These are phyloP conservation scores for Chloropicon primus DNA, from an alignment of 139 green algal genomes.

Conservation along the genomic window DNA sequence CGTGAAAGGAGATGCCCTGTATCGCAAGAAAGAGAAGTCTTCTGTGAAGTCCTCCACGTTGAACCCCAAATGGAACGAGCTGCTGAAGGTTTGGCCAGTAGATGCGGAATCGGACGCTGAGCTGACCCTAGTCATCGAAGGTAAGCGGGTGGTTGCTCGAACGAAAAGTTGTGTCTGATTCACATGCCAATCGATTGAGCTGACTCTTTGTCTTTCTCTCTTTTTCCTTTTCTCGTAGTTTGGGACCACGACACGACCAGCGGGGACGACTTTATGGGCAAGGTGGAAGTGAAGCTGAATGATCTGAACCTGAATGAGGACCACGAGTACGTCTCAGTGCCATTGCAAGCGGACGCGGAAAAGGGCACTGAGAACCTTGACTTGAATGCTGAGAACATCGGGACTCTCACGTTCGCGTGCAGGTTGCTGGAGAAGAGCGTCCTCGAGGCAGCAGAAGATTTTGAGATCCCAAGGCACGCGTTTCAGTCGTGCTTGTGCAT, in stretches of 20 bases:
- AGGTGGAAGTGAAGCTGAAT: background rate
- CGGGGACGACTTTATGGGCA: background rate
- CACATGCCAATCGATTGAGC: too few species aligned
- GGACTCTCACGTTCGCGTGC: background rate
- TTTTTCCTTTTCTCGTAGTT: too few species aligned
- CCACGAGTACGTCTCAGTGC: background rate
- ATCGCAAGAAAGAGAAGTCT: background rate
- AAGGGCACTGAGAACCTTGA: background rate
- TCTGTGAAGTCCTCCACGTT: background rate
- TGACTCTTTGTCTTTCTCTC: too few species aligned
- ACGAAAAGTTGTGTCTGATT: too few species aligned
- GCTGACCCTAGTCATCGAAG: background rate
- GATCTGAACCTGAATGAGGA: background rate
- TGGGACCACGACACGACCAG: background rate
- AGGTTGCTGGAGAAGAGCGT: slow-evolving; percentile 11
- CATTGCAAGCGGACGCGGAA: background rate
- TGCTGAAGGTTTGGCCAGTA: background rate
- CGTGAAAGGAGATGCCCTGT: background rate
- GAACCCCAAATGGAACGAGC: background rate
- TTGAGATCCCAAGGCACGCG: slow-evolving; percentile 5
- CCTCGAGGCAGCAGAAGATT: slow-evolving; percentile 7
- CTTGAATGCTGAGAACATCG: background rate
- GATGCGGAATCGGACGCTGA: background rate
- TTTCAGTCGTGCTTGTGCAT: slow-evolving; percentile 30
- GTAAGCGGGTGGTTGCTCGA: too few species aligned